Conservation (phyloP, 2,329 filamentous ascomycete species). For the Penicillium frequentans region DNA sequence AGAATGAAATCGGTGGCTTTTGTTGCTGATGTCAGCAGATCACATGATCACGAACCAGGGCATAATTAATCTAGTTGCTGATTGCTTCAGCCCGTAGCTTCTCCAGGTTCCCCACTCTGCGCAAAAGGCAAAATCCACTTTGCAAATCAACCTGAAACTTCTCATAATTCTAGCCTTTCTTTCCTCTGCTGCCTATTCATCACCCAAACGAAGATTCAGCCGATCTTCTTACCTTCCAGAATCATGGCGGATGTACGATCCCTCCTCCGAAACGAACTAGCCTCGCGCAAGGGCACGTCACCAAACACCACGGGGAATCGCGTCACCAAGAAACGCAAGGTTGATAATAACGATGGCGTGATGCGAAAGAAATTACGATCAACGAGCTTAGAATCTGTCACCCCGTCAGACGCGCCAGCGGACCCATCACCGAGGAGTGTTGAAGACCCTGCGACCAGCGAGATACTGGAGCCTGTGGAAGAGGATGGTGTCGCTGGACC, state of each 20-base stretch:
- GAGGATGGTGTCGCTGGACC: conserved; percentile 28
- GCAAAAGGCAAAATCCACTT: conserved; percentile 19
- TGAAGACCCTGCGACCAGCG: conserved; percentile 26
- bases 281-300: conserved; percentile 69
- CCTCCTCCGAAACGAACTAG: conserved; percentile 74
- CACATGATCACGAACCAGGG: conserved; percentile 9
- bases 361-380: conserved; percentile 47
- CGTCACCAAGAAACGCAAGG: conserved; percentile 57
- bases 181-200: not conserved
- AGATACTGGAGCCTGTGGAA: conserved; percentile 27
- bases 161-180: conserved; percentile 3
- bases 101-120: conserved; percentile 26
- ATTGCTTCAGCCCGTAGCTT: conserved; percentile 19
- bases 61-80: not conserved
- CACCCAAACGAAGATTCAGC: not conserved
- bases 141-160: conserved; percentile 14
- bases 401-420: conserved; percentile 32
- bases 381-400: conserved; percentile 31
- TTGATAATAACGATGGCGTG: conserved; percentile 41
- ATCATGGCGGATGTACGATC: conserved; percentile 77
- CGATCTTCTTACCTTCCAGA: not conserved
- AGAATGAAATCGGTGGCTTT: conserved; percentile 4
- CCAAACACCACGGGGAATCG: conserved; percentile 35
- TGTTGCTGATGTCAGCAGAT: not conserved
- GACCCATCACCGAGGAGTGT: conserved; percentile 21